Base-by-base conservation (phyloP, 495 filamentous ascomycete genomes). In the Cudoniella acicularis region DNA sequence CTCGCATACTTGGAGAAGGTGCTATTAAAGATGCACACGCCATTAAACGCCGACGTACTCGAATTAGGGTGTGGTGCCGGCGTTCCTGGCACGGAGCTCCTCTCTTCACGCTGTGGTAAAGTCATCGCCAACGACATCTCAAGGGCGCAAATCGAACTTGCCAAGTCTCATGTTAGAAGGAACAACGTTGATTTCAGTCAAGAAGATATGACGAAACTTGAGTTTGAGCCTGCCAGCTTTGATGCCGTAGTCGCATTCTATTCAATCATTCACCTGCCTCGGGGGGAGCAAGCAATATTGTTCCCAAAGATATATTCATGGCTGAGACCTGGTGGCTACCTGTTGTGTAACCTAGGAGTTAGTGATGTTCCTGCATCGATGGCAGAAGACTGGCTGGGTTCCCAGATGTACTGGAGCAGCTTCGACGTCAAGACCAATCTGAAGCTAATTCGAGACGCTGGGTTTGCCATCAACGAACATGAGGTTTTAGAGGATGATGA, bases 251-350 rank as follows among this genome's bases (percentile, higher is more conserved):
- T 76, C 10, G 73, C 58, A 0, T 68, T 80, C 57, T 78, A 76
- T 52, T 72, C 73, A 3, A 67, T 79, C 27, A 70, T 79, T 49
- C 78, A 79, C 59, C 66, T 79, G 1, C 76, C 76, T 3, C 67
- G 75, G 3, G 56, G 59, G 2, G 74, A 80, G 56, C 75, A 78
- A 45, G 57, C 22, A 1, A 52, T 54, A 1, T 61, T 78, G 27
- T 58, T 80, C 10, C 6, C 16, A 10, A 65, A 69, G 24, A 72
- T 77, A 30, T 54, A 26, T 10, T 20, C 8, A 1, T 79, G 77
- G 77, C 55, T 80, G 47, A 75, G 73, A 53, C 67, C 70, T 11
- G 73, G 72, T 0, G 76, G 76, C 0, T 56, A 45, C 51, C 41
- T 78, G 3, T 49, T 78, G 10, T 65, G 53, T n/a, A 80, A 78